phyloP scores from a whole-genome alignment of 2,329 filamentous ascomycete species.

The Sporothrix humicola region DNA sequence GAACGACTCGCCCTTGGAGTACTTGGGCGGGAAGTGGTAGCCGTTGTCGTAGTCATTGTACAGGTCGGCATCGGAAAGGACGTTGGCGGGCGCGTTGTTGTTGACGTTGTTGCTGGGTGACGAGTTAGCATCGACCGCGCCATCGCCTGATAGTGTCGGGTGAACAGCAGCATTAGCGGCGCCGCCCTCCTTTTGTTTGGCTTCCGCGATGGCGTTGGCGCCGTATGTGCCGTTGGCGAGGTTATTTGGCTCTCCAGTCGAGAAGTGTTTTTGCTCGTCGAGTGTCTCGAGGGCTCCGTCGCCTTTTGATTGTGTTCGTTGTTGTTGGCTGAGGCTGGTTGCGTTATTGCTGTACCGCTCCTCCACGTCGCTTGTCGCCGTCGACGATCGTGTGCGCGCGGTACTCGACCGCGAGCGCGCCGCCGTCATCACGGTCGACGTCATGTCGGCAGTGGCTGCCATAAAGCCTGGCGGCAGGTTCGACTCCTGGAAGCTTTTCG shows the following conservation, averaged over 20 bases:
- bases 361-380: slow-evolving; percentile 30
- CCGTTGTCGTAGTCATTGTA: slow-evolving; percentile 61
- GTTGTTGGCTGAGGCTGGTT: not conserved
- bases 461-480: slow-evolving; percentile 55
- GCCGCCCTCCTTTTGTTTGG: not conserved
- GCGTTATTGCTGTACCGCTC: not conserved
- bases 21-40: slow-evolving; percentile 68
- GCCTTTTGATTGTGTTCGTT: slow-evolving; percentile 9
- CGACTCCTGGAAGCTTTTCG: slow-evolving; percentile 52
- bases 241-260: not conserved
- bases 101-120: not conserved
- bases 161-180: not conserved
- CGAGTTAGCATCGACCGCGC: not conserved
- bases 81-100: not conserved
- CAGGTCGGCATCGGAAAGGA: slow-evolving; percentile 8
- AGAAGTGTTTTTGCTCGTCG: slow-evolving; percentile 30
- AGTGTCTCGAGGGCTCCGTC: slow-evolving; percentile 30
- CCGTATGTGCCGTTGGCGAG: slow-evolving; percentile 25
- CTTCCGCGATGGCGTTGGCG: not conserved
- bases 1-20: slow-evolving; percentile 64
- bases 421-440: slow-evolving; percentile 48
- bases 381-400: slow-evolving; percentile 31
- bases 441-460: slow-evolving; percentile 54
- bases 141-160: slow-evolving; percentile 22
- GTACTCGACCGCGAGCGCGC: slow-evolving; percentile 33